Conservation (phyloP, 495 filamentous ascomycete species). For the Stereocaulon alpinum region DNA sequence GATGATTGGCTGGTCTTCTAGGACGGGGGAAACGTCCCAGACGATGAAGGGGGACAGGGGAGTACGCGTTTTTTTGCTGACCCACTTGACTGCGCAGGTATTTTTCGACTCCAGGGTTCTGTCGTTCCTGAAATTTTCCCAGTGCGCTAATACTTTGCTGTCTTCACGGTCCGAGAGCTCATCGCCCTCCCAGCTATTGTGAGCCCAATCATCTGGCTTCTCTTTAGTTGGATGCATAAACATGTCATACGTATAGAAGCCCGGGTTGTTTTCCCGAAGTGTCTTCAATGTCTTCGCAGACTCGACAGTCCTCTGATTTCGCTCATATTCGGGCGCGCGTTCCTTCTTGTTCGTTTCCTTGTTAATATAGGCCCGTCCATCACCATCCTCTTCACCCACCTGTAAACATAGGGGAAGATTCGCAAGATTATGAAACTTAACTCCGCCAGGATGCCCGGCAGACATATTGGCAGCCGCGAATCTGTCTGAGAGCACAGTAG, state of each 20-base stretch:
- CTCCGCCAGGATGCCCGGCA: background rate
- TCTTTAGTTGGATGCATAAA: background rate
- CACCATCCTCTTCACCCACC: background rate
- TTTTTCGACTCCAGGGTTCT: too few species aligned
- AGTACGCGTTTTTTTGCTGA: background rate
- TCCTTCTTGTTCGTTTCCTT: background rate
- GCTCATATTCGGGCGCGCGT: background rate
- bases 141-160: background rate
- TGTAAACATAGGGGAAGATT: background rate
- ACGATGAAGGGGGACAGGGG: background rate
- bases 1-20: background rate
- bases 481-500: background rate
- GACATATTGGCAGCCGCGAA: background rate
- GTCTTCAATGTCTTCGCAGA: background rate
- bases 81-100: background rate
- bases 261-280: background rate
- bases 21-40: background rate
- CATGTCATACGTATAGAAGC: background rate
- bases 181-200: background rate
- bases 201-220: background rate
- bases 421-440: background rate
- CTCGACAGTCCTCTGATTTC: background rate
- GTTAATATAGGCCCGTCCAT: background rate
- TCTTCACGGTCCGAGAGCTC: background rate
- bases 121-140: too few species aligned